Base-by-base conservation (phyloP, 73 alveolate species). In the Paraurostyla sp. region DNA sequence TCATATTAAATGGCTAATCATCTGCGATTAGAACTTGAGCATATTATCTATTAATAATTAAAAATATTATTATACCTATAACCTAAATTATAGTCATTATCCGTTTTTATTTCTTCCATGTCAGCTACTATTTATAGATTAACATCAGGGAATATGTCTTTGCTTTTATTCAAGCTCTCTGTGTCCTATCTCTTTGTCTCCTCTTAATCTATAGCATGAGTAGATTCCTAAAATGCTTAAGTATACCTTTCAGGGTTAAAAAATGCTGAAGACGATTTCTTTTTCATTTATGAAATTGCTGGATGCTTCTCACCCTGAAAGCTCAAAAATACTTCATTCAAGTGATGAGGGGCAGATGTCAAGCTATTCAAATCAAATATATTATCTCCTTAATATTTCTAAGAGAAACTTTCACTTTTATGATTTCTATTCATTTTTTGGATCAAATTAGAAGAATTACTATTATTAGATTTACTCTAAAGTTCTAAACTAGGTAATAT, bases 1-100 rank as follows among this genome's bases (percentile, higher is more conserved):
- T 27, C 3, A 69, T 3, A 43, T 69, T 69, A 69, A 69, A 69
- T 38, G 84, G 84, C 40, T 69, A 43, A 69, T 69, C 84, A 69
- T 69, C 84, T 11, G 62, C 84, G 25, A 69, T 69, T 15, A 69
- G 62, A 43, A 69, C 63, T 20, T 15, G 23, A 18, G 84, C 36
- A 42, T 43, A 7, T 15, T 9, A 7, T 41, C 7, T 46, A 15
- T 46, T 18, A 15, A 46, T 46, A 46, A 15, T 46, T 46, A 18
- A 13, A 46, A 46, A 13, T 15, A 46, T 46, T 15, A 46, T 46
- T 46, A 15, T 15, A 46, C 23, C 23, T 46, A 15, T 15, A 33
- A 4, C 32, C 30, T 7, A 69, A 33, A 11, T 69, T 3, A 27
- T 60, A 23, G 25, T 60, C 50, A 23, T 16, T 4, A 11, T 60